Evolutionary conservation across 2,329 filamentous ascomycete species (phyloP), one percentile per base, ranked within the genome.

Genomic region (Didymella pomorum): DNA sequence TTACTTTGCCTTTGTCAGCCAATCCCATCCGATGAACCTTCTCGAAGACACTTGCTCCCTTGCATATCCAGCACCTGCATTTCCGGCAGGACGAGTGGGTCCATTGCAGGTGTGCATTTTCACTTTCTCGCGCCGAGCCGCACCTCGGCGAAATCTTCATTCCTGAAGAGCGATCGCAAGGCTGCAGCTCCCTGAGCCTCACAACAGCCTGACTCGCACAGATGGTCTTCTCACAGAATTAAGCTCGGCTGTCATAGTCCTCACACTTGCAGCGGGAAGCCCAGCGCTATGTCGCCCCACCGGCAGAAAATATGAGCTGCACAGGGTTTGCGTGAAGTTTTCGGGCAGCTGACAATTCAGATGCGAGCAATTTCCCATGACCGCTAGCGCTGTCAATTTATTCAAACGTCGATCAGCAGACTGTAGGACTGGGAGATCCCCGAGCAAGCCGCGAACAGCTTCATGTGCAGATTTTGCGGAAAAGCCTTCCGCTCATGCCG

Each of bases 251-350:
- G 50, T 58, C 50, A 58, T 50, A 54, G 42, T 58, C 50, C 50
- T 58, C 51, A 31, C 50, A 46, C 50, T 46, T 54, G 50, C 50
- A 48, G 56, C 56, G 56, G 56, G 50, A 58, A 58, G 56, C 44
- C 43, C 37, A 48, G 51, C 12, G 43, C 21, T 26, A 43, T 26
- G n/a, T 16, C 21, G 56, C 44, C 56, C 56, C 56, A 58, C 56
- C 56, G 56, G 56, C 56, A 58, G 56, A 58, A 58, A 58, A 58
- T n/a, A 41, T 49, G 45, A 52, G 48, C 28, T 58, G 50, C 56
- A 37, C 56, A 58, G 45, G 56, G 50, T 53, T 53, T 33, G 23
- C 25, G 23, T 8, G 20, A 25, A 25, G 39, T 37, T 31, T 42
- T 21, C 11, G 14, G 31, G 39, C 56, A 53, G 49, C 49, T 53